Evolutionary conservation across 2,329 filamentous ascomycete genomes (phyloP).

Genomic region (Aquanectria penicillioides): DNA sequence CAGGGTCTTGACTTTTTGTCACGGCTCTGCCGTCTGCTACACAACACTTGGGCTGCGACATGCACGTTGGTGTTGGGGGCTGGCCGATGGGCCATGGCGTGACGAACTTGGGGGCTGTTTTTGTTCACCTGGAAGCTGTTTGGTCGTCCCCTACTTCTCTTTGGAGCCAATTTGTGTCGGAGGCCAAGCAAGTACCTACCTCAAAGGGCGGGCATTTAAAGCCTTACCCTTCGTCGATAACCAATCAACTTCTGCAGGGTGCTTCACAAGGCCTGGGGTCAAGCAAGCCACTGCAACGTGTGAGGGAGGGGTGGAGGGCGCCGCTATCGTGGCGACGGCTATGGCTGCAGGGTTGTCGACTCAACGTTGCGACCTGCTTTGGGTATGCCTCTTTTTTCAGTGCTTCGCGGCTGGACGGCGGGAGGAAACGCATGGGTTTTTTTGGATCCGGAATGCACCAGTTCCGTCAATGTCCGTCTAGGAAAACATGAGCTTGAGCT

Average conservation of each 20-base stretch:
- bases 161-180: not conserved
- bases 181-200: not conserved
- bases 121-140: not conserved
- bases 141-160: not conserved
- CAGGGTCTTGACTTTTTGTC: not conserved
- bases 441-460: too few species aligned
- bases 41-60: too few species aligned
- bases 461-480: too few species aligned
- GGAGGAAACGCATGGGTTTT: too few species aligned
- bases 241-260: not conserved
- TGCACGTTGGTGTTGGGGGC: slow-evolving; percentile 1
- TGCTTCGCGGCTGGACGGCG: too few species aligned
- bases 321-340: slow-evolving; percentile 14
- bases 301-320: not conserved
- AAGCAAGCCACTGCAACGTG: slow-evolving; percentile 3
- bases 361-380: not conserved
- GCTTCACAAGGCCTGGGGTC: too few species aligned
- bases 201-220: too few species aligned
- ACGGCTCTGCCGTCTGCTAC: too few species aligned
- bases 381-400: too few species aligned
- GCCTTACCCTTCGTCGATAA: too few species aligned
- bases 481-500: too few species aligned
- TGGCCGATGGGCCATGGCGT: slow-evolving; percentile 1
- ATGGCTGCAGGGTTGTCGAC: slow-evolving; percentile 1
- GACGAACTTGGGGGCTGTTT: slow-evolving; percentile 10